Percentiles rank a stretch among this genome's conserved stretches.
phyloP scores from a whole-genome alignment of 805 yeast species.

The Torulaspora quercuum region DNA sequence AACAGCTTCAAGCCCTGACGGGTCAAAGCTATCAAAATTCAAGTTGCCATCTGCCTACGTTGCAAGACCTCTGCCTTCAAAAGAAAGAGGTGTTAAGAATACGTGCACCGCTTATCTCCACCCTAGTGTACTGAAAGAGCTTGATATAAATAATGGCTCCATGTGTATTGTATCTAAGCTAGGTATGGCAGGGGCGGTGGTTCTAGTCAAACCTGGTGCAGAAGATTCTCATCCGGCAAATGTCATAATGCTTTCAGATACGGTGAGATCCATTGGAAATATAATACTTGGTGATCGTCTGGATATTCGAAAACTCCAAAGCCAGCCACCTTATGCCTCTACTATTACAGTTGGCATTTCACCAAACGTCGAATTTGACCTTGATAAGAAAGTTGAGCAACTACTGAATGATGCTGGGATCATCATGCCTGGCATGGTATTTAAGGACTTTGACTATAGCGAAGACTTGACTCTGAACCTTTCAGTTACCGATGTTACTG shows the following conservation, averaged over 20 bases:
- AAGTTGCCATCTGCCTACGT: slow-evolving; percentile 41
- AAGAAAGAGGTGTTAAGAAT: slow-evolving; percentile 30
- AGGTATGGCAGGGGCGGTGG: slow-evolving; percentile 48
- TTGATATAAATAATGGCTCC: slow-evolving; percentile 46
- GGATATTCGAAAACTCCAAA: slow-evolving; percentile 43
- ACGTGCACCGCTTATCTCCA: slow-evolving; percentile 42
- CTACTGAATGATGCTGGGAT: slow-evolving; percentile 54
- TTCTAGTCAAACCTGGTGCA: slow-evolving; percentile 41
- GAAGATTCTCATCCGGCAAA: slow-evolving; percentile 33
- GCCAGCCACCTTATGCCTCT: slow-evolving; percentile 49
- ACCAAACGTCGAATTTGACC: slow-evolving; percentile 22
- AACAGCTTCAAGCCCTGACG: slow-evolving; percentile 17
- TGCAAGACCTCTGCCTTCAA: slow-evolving; percentile 37
- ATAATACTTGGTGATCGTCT: slow-evolving; percentile 51
- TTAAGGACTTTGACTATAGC: slow-evolving; percentile 27
- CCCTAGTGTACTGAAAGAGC: slow-evolving; percentile 44
- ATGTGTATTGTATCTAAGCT: slow-evolving; percentile 46
- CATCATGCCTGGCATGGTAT: slow-evolving; percentile 52
- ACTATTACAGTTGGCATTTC: slow-evolving; percentile 36
- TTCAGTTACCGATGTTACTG: slow-evolving; percentile 28
- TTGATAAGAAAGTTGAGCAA: slow-evolving; percentile 40
- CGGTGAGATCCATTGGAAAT: slow-evolving; percentile 43
- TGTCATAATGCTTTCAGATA: slow-evolving; percentile 48
- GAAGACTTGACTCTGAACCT: slow-evolving; percentile 19
- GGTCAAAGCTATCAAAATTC: slow-evolving; percentile 28